A percentile compares a stretch with the other conserved stretches of the same genome.
Conservation (phyloP, 148 eudicot species). For the Fagopyrum tataricum region DNA sequence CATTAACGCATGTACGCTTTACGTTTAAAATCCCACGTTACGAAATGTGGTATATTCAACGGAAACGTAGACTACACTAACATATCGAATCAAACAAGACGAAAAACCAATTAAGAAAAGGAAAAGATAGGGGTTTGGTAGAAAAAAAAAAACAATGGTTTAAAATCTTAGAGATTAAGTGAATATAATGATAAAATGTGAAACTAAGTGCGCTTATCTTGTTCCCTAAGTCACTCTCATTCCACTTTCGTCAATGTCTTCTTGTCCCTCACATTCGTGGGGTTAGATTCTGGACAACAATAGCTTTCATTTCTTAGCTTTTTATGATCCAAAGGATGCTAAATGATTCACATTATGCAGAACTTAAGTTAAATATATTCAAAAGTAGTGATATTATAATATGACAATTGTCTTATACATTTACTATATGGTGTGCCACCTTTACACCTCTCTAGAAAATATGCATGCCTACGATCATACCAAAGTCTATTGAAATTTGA, state of each 20-base stretch:
- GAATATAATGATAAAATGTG: neutral
- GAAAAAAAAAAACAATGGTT: neutral
- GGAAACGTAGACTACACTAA: too few relatives aligned
- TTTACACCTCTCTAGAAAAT: neutral
- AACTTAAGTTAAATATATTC: neutral
- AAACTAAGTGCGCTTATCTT: slow-evolving; percentile 9
- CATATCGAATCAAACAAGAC: too few relatives aligned
- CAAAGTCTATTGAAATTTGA: neutral
- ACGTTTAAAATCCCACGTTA: too few relatives aligned
- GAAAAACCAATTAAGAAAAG: neutral
- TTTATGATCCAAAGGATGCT: neutral
- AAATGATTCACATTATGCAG: neutral
- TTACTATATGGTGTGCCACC: neutral
- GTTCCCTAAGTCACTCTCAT: slow-evolving; percentile 6
- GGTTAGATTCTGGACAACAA: slow-evolving; percentile 4
- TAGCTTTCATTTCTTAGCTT: neutral
- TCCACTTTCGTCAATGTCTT: slow-evolving; percentile 10
- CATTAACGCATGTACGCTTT: too few relatives aligned
- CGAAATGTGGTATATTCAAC: too few relatives aligned
- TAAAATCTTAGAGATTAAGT: neutral
- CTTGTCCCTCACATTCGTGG: slow-evolving; percentile 8
- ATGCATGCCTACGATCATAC: neutral
- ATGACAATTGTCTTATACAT: neutral
- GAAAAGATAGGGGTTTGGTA: neutral
- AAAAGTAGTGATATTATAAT: neutral